phyloP scores from a whole-genome alignment of 371 early-diverging fungal species.

The Apophysomyces variabilis region DNA sequence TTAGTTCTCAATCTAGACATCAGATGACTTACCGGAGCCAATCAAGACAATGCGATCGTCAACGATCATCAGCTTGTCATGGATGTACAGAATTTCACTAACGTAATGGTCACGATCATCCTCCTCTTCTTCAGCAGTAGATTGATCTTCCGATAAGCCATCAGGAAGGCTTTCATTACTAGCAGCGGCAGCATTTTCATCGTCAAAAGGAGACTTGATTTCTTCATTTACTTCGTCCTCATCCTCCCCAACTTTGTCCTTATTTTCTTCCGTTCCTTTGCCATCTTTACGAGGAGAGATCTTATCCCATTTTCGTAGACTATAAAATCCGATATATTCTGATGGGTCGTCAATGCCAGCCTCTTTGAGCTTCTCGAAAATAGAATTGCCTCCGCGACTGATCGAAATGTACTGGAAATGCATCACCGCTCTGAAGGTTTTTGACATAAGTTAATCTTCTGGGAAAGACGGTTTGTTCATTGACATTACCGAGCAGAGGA shows the following conservation, averaged over 20 bases:
- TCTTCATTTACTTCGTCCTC: neutral
- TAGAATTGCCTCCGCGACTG: slow-evolving; percentile 75
- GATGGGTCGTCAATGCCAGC: slow-evolving; percentile 69
- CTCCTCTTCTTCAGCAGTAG: slow-evolving; percentile 12
- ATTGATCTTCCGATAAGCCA: neutral
- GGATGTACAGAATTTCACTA: slow-evolving; percentile 89
- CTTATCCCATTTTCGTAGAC: slow-evolving; percentile 75
- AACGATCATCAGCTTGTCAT: slow-evolving; percentile 91
- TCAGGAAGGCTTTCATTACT: neutral
- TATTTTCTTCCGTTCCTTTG: slow-evolving; percentile 13
- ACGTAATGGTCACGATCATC: slow-evolving; percentile 60
- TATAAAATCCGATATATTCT: slow-evolving; percentile 80
- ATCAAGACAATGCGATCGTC: slow-evolving; percentile 85
- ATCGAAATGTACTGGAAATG: slow-evolving; percentile 88
- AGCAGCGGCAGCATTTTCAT: slow-evolving; percentile 5
- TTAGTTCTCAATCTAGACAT: neutral
- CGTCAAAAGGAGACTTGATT: slow-evolving; percentile 15
- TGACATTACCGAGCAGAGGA: slow-evolving; percentile 62
- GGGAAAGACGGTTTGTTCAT: neutral
- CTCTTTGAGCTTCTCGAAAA: slow-evolving; percentile 63
- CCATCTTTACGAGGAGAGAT: slow-evolving; percentile 27
- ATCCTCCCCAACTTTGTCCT: slow-evolving; percentile 1
- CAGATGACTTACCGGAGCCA: slow-evolving; percentile 68
- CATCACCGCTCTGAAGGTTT: slow-evolving; percentile 61
- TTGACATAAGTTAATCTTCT: neutral